phyloP scores from a whole-genome alignment of 1,139 yeast species.

The Pichia sp. region DNA sequence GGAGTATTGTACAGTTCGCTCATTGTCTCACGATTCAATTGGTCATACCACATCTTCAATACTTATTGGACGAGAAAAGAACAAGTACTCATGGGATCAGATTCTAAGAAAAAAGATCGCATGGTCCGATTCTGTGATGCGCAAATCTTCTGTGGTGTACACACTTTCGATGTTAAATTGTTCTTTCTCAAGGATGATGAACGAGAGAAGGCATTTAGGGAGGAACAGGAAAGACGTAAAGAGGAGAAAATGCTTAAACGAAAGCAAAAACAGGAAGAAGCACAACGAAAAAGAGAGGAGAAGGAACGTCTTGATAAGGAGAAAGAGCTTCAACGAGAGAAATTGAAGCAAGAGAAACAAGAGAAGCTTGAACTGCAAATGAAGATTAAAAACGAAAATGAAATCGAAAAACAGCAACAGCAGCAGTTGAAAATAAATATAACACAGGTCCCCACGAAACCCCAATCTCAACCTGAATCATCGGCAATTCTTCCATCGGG shows the following conservation, averaged over 20 bases:
- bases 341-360: conserved; percentile 1
- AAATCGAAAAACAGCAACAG: conserved; percentile 1
- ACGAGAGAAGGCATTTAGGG: conserved; percentile 31
- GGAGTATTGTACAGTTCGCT: conserved; percentile 67
- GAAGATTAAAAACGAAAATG: no score
- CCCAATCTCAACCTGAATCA: no score
- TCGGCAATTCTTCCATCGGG: no score
- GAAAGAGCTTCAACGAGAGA: conserved; percentile 2
- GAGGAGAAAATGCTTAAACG: conserved; percentile 21
- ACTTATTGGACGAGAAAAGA: conserved; percentile 72
- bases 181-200: conserved; percentile 77
- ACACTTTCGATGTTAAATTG: conserved; percentile 64
- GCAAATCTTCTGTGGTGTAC: conserved; percentile 71
- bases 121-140: conserved; percentile 89
- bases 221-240: conserved; percentile 31
- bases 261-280: conserved; percentile 16
- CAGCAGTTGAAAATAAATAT: no score
- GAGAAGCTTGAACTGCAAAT: neutral
- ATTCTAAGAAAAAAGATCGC: conserved; percentile 47
- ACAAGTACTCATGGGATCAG: conserved; percentile 38
- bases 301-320: conserved; percentile 9
- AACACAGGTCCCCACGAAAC: no score
- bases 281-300: conserved; percentile 6
- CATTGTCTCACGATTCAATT: conserved; percentile 66
- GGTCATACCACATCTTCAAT: conserved; percentile 60